Conservation (phyloP, 257 asterid species). For the Petunia secreta region DNA sequence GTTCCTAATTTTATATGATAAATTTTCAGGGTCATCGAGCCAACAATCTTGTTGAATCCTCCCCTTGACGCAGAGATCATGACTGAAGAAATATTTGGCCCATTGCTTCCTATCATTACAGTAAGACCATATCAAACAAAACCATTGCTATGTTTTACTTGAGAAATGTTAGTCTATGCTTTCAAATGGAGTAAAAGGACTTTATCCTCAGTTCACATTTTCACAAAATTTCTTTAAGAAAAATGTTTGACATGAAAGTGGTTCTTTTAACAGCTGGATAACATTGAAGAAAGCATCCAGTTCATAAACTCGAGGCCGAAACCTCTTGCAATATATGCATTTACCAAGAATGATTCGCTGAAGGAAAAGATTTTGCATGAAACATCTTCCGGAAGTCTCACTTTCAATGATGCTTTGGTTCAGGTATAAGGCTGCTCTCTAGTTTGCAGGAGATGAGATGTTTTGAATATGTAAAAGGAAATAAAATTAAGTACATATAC, state of each 20-base stretch:
- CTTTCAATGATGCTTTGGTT: slow-evolving; percentile 77
- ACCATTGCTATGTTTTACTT: background rate
- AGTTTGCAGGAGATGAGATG: no score
- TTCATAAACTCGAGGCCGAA: slow-evolving; percentile 70
- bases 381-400: slow-evolving; percentile 84
- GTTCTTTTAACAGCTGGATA: slow-evolving; percentile 55
- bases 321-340: slow-evolving; percentile 84
- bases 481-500: no score
- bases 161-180: slow-evolving; percentile 6
- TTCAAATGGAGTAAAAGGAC: slow-evolving; percentile 14
- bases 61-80: slow-evolving; percentile 80
- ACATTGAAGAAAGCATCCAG: slow-evolving; percentile 79
- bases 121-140: slow-evolving; percentile 44
- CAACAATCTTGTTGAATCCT: slow-evolving; percentile 88
- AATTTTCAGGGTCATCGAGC: slow-evolving; percentile 71
- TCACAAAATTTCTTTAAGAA: background rate
- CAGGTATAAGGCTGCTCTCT: slow-evolving; percentile 51
- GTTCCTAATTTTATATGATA: slow-evolving; percentile 16
- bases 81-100: slow-evolving; percentile 94
- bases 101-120: slow-evolving; percentile 88
- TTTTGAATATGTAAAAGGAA: no score
- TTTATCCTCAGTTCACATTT: background rate
- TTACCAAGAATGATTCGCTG: slow-evolving; percentile 62
- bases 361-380: slow-evolving; percentile 64
- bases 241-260: slow-evolving; percentile 15